phyloP scores from a whole-genome alignment of 2,329 filamentous ascomycete species.

The Alternaria postmessia region DNA sequence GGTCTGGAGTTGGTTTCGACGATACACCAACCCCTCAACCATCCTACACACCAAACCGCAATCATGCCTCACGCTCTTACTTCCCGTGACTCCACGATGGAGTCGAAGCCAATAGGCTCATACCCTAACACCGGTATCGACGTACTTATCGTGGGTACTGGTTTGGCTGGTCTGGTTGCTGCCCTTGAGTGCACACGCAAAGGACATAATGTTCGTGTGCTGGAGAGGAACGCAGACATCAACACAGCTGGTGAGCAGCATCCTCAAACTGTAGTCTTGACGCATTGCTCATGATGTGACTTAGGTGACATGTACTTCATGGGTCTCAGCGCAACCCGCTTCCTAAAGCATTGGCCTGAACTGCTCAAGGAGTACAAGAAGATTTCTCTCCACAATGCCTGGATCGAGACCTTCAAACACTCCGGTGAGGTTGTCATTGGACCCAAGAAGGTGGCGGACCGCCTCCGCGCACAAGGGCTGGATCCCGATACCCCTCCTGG shows the following conservation, averaged over 20 bases:
- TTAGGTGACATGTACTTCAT: conserved; percentile 68
- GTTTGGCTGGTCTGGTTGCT: conserved; percentile 50
- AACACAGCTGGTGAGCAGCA: conserved; percentile 59
- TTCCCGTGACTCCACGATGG: conserved; percentile 57
- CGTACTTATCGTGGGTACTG: conserved; percentile 52
- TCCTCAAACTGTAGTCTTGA: neutral
- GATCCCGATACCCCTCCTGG: conserved; percentile 61
- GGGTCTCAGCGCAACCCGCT: conserved; percentile 63
- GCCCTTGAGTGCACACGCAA: conserved; percentile 52
- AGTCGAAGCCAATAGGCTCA: conserved; percentile 61
- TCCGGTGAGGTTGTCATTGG: conserved; percentile 59
- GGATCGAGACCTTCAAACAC: conserved; percentile 66
- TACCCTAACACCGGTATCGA: conserved; percentile 56
- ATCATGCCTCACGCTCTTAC: conserved; percentile 54
- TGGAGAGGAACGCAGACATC: conserved; percentile 57
- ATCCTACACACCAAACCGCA: conserved; percentile 6
- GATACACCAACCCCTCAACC: conserved; percentile 11
- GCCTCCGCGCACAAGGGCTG: conserved; percentile 56
- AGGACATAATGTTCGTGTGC: conserved; percentile 51
- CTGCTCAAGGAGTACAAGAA: conserved; percentile 60
- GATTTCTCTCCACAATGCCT: conserved; percentile 63
- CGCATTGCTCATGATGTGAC: conserved; percentile 12
- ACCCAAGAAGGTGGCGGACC: conserved; percentile 60
- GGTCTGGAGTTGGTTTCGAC: conserved; percentile 9
- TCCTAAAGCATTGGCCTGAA: conserved; percentile 65